Evolutionary conservation across 192 early-diverging fungal genomes (phyloP), one percentile per base, ranked within the genome.

Genomic region (Paraglomus brasilianum): DNA sequence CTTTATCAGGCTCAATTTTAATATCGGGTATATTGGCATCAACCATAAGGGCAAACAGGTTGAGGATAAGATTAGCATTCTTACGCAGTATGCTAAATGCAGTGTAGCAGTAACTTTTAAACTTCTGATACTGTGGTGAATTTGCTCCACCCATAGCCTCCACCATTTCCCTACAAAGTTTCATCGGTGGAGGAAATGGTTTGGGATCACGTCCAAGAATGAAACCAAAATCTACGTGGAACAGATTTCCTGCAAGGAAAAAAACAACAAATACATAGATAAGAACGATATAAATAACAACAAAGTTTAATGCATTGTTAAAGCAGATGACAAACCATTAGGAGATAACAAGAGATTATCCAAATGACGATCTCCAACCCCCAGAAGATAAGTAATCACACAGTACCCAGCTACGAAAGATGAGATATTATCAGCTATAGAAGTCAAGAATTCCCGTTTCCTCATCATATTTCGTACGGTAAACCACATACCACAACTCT

Each of bases 121-220:
- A 99, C 45, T 87, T 86, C 74, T 93, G 91, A 80, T 95, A 99
- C 64, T 88, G 85, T 15, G 82, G 87, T 19, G 95, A 94, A 44
- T 87, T 83, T 38, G 92, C 87, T 30, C 96, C 96, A 42, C 98
- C 98, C 95, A 99, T 97, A 0, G 92, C 95, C 72, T 99, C 98
- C 6, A 99, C 94, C 98, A 99, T 99, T 83, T 99, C 98, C 72
- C 96, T 96, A 73, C 92, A 95, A 41, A 99, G 86, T 77, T 99
- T 99, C 96, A 99, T 99, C 0, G 98, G 98, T 11, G 98, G 96
- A 43, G 98, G 98, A 82, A 99, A 99, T 5, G 98, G 98, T 74
- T 99, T 99, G 1, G 98, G 98, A 66, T 99, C 98, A 52, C 98
- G 85, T 5, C 98, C 98, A 7, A 99, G 85, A 44, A 99, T 98